Evolutionary conservation across 2,329 filamentous ascomycete species (phyloP).

Genomic region (Cladosporium sp.): DNA sequence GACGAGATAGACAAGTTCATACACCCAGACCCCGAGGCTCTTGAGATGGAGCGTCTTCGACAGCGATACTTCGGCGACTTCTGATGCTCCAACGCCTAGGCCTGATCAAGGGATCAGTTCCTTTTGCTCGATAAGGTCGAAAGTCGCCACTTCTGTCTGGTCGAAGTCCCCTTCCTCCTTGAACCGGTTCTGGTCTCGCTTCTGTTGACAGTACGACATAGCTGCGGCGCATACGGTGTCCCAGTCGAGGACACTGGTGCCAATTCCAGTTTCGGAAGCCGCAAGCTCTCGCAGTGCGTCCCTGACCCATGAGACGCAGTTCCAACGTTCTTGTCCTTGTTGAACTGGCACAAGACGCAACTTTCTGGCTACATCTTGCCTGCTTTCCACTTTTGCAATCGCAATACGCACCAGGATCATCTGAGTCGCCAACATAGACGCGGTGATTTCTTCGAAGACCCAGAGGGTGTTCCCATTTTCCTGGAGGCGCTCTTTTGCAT

Average conservation of each 20-base stretch:
- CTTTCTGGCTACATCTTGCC: neutral
- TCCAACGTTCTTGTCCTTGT: constrained; percentile 29
- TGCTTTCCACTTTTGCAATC: neutral
- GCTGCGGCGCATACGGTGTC: constrained; percentile 29
- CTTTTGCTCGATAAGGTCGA: constrained; percentile 24
- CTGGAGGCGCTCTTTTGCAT: neutral
- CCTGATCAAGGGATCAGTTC: neutral
- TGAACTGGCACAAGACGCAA: neutral
- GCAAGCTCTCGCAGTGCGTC: constrained; percentile 33
- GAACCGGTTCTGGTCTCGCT: constrained; percentile 37
- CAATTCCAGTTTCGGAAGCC: constrained; percentile 29
- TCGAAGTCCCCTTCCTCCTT: constrained; percentile 32
- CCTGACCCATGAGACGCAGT: constrained; percentile 40
- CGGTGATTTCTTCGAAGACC: neutral
- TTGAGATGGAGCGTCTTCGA: constrained; percentile 34
- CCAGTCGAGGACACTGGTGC: constrained; percentile 32
- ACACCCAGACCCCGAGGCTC: constrained; percentile 31
- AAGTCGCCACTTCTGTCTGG: constrained; percentile 29
- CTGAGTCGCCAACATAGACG: neutral
- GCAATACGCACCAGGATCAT: constrained; percentile 5
- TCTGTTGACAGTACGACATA: constrained; percentile 36
- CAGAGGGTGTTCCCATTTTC: neutral
- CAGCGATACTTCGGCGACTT: neutral
- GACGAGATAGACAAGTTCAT: constrained; percentile 32
- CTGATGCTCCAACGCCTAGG: neutral